Conservation (phyloP, 2,329 filamentous ascomycete genomes). For the Colletotrichum aenigma region DNA sequence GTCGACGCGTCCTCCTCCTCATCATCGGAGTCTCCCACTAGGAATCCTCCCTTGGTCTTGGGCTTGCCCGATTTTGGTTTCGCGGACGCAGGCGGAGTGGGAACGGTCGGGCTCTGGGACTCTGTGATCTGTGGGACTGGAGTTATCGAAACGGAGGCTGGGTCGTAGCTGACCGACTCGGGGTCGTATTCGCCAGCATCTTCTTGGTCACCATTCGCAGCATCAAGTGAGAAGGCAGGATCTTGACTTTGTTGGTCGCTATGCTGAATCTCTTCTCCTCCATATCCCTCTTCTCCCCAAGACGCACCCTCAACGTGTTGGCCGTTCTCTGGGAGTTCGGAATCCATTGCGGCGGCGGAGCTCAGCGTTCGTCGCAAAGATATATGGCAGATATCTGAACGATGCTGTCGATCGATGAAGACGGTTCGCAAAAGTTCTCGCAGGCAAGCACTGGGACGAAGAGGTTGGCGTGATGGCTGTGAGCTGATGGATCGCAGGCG, state of each 20-base stretch:
- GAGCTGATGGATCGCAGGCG: not conserved
- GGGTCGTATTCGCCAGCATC: conserved; percentile 56
- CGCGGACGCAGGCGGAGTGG: conserved; percentile 15
- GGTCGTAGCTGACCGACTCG: conserved; percentile 49
- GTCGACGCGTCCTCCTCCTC: conserved; percentile 51
- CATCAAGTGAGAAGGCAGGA: conserved; percentile 44
- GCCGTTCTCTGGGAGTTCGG: conserved; percentile 20
- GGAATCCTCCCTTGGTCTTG: conserved; percentile 63
- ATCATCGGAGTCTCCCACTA: conserved; percentile 64
- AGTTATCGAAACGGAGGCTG: conserved; percentile 55
- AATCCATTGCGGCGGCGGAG: conserved; percentile 11
- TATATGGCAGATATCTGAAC: not conserved
- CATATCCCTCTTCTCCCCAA: conserved; percentile 60
- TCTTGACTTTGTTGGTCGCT: conserved; percentile 60
- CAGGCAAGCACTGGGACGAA: not conserved
- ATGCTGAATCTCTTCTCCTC: conserved; percentile 57
- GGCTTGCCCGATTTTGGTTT: conserved; percentile 51
- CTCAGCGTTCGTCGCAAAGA: not conserved
- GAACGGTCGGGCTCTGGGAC: conserved; percentile 29
- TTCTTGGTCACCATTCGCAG: conserved; percentile 44
- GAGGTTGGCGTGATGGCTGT: not conserved
- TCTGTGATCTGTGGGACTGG: conserved; percentile 30
- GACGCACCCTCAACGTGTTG: conserved; percentile 41
- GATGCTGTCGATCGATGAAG: not conserved
- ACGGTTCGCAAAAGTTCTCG: not conserved